These are phyloP conservation scores for Metarhizium rileyi DNA, from an alignment of 2,329 filamentous ascomycete genomes.

Conservation along the genomic window DNA sequence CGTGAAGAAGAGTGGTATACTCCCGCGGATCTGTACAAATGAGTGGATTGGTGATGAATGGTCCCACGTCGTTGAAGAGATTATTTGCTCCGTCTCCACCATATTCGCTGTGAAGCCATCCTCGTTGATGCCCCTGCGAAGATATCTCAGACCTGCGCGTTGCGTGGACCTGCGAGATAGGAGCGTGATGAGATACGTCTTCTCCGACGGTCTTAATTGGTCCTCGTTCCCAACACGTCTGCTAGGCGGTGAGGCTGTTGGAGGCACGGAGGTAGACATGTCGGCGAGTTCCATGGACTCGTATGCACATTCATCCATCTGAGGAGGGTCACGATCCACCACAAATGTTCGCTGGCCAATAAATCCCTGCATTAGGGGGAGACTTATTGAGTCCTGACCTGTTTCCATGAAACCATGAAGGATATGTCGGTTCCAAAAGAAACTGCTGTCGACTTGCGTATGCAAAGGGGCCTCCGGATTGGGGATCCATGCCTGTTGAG, in stretches of 20 bases:
- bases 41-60: conserved; percentile 58
- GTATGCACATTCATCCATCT: conserved; percentile 35
- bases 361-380: conserved; percentile 90
- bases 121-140: conserved; percentile 84
- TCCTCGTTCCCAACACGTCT: conserved; percentile 21
- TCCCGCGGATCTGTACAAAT: conserved; percentile 80
- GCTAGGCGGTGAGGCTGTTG: conserved; percentile 14
- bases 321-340: conserved; percentile 52
- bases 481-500: conserved; percentile 18
- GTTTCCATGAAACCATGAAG: conserved; percentile 62
- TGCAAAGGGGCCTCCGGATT: conserved; percentile 46
- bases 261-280: conserved; percentile 22
- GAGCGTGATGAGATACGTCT: conserved; percentile 68
- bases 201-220: conserved; percentile 38
- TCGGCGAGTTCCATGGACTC: conserved; percentile 38
- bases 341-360: conserved; percentile 78
- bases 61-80: conserved; percentile 63
- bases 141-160: conserved; percentile 78
- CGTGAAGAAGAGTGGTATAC: conserved; percentile 90
- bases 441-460: conserved; percentile 63
- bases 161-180: conserved; percentile 85
- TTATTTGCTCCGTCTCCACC: conserved; percentile 91
- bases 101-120: conserved; percentile 80
- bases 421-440: conserved; percentile 85
- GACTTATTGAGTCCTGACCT: conserved; percentile 59